phyloP scores from a whole-genome alignment of 1,284 basidiomycete genomes.

The Cronartium quercuum region DNA sequence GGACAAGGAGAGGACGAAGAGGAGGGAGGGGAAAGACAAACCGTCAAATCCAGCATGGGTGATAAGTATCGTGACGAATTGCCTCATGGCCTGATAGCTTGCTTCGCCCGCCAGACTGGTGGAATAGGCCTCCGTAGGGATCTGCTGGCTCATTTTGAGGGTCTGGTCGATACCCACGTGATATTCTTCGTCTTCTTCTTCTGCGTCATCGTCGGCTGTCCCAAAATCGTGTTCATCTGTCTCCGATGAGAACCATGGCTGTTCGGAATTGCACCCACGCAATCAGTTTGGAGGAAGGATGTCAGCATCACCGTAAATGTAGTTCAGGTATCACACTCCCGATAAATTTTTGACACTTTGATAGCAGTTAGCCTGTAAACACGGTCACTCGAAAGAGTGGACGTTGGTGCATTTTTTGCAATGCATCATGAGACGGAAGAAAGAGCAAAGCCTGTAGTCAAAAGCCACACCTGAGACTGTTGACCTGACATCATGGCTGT shows the following conservation, averaged over 20 bases:
- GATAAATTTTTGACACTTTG: too few relatives aligned
- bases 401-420: too few relatives aligned
- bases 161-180: not conserved
- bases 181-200: constrained; percentile 23
- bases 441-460: not conserved
- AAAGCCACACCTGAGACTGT: constrained; percentile 12
- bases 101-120: constrained; percentile 14
- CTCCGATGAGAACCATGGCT: constrained; percentile 7
- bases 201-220: constrained; percentile 5
- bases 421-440: not conserved
- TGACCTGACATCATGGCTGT: constrained; percentile 14
- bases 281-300: too few relatives aligned
- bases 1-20: not conserved
- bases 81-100: constrained; percentile 15
- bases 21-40: not conserved
- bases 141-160: constrained; percentile 2
- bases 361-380: too few relatives aligned
- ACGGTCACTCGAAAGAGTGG: too few relatives aligned
- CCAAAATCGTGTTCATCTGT: not conserved
- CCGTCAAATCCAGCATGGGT: constrained; percentile 36
- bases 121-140: constrained; percentile 12
- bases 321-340: too few relatives aligned
- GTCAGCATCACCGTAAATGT: too few relatives aligned
- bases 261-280: not conserved
- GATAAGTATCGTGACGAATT: constrained; percentile 20